Base-by-base conservation (phyloP, 179 eudicot genomes). In the Sideroxylon spinosum region DNA sequence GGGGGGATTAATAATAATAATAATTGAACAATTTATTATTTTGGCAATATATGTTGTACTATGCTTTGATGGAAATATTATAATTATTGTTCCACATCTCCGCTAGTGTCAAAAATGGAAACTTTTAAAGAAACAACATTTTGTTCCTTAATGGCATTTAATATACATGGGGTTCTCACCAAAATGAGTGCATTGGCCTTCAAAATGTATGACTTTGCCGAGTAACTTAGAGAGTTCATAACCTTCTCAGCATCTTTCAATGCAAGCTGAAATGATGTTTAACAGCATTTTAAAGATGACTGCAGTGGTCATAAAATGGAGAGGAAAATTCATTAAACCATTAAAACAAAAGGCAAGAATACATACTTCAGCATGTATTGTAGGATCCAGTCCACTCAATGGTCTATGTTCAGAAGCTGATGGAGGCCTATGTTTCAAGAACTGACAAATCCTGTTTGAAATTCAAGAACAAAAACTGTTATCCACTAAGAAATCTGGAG, bases 201-300 rank as follows among this genome's bases (percentile, higher is more conserved):
- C 84, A 95, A 80, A 74, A 93, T 81, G 80, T 87, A 88, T 2
- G 98, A 84, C 74, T 80, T 89, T 28, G 80, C 84, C 66, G 88
- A 86, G 78, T 86, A 86, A 84, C 79, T 86, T 78, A 76, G 86
- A 67, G 85, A 49, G 79, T 73, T 84, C 88, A 90, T 82, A 71
- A 95, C 88, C 87, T 93, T 93, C 74, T 95, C 98, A 52, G 97
- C 98, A 90, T 95, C 98, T 85, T 93, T 95, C 28, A 93, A 80
- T 26, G 98, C 98, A 87, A 95, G 94, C 98, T 95, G 89, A 79
- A 84, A 75, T 63, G 20, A 76, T 61, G 48, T 22, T 48, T 60
- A 60, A 70, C 52, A 28, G 13, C 23, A 68, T 29, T 44, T 66
- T 37, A 49, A 68, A 12, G 26, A 50, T 64, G n/a, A 64, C 11